Percentiles rank a stretch among this genome's conserved stretches.
Conservation (phyloP, 352 stramenopile species). For the Globisporangium paroecandrum region DNA sequence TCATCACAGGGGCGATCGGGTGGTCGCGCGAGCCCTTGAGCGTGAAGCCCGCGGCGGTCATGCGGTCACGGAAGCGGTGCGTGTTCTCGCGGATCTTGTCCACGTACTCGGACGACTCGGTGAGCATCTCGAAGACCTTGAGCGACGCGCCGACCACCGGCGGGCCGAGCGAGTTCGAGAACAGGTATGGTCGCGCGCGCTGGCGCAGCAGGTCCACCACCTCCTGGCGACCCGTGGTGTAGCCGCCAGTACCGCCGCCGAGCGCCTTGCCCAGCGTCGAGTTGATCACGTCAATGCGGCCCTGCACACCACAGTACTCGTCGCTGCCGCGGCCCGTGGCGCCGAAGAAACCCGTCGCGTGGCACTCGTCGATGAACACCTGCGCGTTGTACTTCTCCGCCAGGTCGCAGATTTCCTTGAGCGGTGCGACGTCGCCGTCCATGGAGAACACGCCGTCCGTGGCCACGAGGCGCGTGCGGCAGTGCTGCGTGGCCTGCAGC, state of each 20-base stretch:
- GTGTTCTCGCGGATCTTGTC: conserved; percentile 89
- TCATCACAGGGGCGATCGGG: conserved; percentile 91
- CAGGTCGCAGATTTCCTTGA: conserved; percentile 88
- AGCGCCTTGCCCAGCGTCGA: conserved; percentile 93
- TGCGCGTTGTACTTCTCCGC: conserved; percentile 92
- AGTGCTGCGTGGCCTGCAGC: conserved; percentile 88
- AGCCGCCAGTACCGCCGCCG: conserved; percentile 90
- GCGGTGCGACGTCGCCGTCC: conserved; percentile 91
- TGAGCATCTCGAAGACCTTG: conserved; percentile 93
- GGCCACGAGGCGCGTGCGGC: conserved; percentile 87
- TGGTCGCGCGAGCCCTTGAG: conserved; percentile 86
- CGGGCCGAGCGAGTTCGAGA: conserved; percentile 92
- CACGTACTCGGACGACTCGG: conserved; percentile 75
- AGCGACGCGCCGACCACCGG: conserved; percentile 92
- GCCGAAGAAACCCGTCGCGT: conserved; percentile 93
- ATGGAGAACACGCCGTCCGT: conserved; percentile 96
- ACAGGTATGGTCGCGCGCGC: conserved; percentile 90
- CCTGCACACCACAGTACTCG: conserved; percentile 89
- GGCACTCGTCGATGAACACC: conserved; percentile 93
- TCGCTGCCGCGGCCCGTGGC: conserved; percentile 88
- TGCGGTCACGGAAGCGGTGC: conserved; percentile 89
- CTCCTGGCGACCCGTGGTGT: conserved; percentile 88
- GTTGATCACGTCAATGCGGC: conserved; percentile 93
- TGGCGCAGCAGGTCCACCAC: conserved; percentile 91
- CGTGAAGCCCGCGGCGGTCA: conserved; percentile 88